These are phyloP conservation scores for Besnoitia besnoiti DNA, from an alignment of 169 alveolate genomes.

Conservation along the genomic window DNA sequence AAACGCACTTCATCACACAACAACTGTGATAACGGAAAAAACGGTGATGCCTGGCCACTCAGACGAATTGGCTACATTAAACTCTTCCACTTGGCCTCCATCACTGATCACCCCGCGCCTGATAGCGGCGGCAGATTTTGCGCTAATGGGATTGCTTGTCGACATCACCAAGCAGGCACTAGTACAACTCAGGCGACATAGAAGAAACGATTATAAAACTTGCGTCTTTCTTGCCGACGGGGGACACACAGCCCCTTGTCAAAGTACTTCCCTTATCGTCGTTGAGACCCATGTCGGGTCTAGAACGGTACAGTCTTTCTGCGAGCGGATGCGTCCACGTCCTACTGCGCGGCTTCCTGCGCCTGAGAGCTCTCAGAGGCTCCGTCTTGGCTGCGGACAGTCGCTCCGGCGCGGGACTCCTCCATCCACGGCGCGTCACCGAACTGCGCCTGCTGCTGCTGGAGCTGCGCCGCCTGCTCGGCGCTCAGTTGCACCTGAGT, in stretches of 20 bases:
- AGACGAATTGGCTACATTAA: not conserved
- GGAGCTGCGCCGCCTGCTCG: constrained; percentile 75
- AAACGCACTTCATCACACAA: not conserved
- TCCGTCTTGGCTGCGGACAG: too few relatives aligned
- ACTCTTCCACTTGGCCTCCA: not conserved
- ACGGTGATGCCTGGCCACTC: not conserved
- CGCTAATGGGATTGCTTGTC: too few relatives aligned
- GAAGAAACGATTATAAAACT: not conserved
- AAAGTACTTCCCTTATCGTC: not conserved
- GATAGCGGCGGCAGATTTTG: too few relatives aligned
- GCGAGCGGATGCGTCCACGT: too few relatives aligned
- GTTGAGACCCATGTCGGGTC: not conserved
- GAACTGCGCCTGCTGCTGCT: constrained; percentile 61
- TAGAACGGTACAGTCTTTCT: not conserved
- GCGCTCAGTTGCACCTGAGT: constrained; percentile 79
- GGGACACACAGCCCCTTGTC: not conserved
- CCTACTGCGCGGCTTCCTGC: not conserved
- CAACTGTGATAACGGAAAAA: not conserved
- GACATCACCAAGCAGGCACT: not conserved
- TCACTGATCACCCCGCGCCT: not conserved
- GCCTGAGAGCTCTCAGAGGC: too few relatives aligned
- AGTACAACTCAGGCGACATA: not conserved
- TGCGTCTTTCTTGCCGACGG: not conserved
- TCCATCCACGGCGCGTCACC: constrained; percentile 74
- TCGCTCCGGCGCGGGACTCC: constrained; percentile 45